Conservation (phyloP, 192 early-diverging fungal species). For the Thamnidium elegans region DNA sequence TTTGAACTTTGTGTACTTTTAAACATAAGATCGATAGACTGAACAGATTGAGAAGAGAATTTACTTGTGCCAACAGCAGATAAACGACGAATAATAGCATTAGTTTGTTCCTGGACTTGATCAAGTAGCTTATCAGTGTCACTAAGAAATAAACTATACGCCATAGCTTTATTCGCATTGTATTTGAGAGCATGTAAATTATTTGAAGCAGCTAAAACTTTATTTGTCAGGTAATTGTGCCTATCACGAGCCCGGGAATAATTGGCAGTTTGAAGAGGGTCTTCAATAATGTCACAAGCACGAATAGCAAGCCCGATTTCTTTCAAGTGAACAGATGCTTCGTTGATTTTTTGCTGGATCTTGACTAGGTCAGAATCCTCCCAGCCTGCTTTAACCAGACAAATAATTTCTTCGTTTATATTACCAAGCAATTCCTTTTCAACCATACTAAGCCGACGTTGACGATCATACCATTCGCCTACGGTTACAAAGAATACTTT, state of each 20-base stretch:
- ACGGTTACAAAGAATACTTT: constrained; percentile 15
- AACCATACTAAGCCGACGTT: constrained; percentile 20
- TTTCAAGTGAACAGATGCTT: not conserved
- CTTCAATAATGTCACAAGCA: not conserved
- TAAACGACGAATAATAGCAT: constrained; percentile 2
- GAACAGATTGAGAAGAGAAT: not conserved
- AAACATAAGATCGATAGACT: not conserved
- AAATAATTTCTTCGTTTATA: not conserved
- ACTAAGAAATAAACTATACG: constrained; percentile 4
- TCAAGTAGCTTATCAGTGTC: not conserved
- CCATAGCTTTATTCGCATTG: constrained; percentile 16
- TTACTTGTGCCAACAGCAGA: constrained; percentile 1
- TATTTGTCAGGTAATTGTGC: not conserved
- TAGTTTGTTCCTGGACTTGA: constrained; percentile 4
- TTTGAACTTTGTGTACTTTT: not conserved
- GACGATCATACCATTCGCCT: constrained; percentile 30
- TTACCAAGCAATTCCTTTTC: constrained; percentile 14
- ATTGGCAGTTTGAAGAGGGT: constrained; percentile 28
- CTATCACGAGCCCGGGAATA: constrained; percentile 23
- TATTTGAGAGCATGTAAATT: constrained; percentile 2
- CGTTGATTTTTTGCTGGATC: not conserved
- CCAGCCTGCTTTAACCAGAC: constrained; percentile 10
- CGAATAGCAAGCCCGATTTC: not conserved
- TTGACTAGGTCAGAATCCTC: not conserved
- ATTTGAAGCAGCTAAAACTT: not conserved